phyloP scores from a whole-genome alignment of 257 asterid species.

The Solanum habrochaites region DNA sequence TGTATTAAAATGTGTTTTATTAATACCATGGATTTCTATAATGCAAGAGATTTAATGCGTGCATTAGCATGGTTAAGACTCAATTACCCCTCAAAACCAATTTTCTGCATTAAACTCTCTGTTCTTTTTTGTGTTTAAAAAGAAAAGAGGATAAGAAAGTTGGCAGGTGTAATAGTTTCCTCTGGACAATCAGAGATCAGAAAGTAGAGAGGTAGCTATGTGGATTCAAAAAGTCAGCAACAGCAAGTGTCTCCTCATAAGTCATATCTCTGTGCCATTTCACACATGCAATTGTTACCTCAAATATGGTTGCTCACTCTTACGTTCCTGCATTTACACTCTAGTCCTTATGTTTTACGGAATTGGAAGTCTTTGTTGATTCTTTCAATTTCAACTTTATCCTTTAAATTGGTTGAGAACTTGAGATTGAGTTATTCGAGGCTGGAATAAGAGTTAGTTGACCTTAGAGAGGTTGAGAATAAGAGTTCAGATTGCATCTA shows the following conservation, averaged over 20 bases:
- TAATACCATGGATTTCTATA: background rate
- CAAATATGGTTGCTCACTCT: background rate
- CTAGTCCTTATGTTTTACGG: background rate
- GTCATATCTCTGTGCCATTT: background rate
- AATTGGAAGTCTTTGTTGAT: background rate
- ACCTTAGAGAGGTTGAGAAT: background rate
- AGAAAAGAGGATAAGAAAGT: background rate
- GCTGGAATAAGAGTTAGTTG: background rate
- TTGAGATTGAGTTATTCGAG: background rate
- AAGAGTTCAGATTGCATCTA: background rate
- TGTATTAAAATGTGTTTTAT: background rate
- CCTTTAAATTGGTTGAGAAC: background rate
- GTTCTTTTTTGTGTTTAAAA: background rate
- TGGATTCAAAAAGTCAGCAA: background rate
- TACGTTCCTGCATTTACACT: background rate
- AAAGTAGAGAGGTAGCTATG: background rate
- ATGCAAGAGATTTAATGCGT: background rate
- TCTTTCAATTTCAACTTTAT: background rate
- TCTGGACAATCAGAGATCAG: background rate
- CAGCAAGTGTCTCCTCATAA: background rate
- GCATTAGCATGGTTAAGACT: background rate
- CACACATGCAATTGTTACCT: background rate
- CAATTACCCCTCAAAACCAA: background rate
- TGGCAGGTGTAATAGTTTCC: background rate
- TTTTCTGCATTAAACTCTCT: background rate